Evolutionary conservation across 2,329 filamentous ascomycete genomes (phyloP), one percentile per base, ranked within the genome.

Genomic region (Tolypocladium cylindrosporum): DNA sequence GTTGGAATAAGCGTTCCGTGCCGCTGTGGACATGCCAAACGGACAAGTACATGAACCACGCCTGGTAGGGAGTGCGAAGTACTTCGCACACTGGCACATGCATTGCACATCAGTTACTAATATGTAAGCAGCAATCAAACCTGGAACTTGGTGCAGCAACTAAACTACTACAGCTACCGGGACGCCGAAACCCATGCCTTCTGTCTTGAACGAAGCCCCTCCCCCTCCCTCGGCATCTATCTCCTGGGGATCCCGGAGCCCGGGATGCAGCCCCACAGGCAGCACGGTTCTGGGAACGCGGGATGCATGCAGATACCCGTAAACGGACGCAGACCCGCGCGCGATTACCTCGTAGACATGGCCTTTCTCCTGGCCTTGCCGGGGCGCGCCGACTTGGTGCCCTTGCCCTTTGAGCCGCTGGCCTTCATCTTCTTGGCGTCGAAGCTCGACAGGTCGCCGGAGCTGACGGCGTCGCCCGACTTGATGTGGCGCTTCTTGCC

Each of bases 401-500:
- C 63, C 64, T 68, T 72, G 36, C 45, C 54, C 43, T 54, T 58
- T 24, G 40, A 36, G 31, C 70, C 65, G 21, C 71, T 68, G 19
- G 77, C 80, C 80, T 96, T 96, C 90, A 96, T 96, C 75, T 67
- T 89, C 79, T 87, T 91, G 42, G 80, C 81, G 57, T 87, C 91
- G 77, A 95, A 97, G 1, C 83, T 85, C 61, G 84, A 84, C 65
- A 95, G 76, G 72, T 99, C 94, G 61, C 84, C 87, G 53, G 86
- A 91, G 63, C 90, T 95, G 61, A 82, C 71, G 54, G 92, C 91
- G 74, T 97, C 92, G 65, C 91, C 91, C 61, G 91, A 96, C 84
- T 99, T 99, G 58, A 81, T 75, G 71, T 91, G 86, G 57, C 88
- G 82, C 82, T 99, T 99, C 85, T 96, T 97, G 66, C 94, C 94